These are phyloP conservation scores for Ophiostoma australiae DNA, from an alignment of 2,329 filamentous ascomycete species.

Conservation along the genomic window DNA sequence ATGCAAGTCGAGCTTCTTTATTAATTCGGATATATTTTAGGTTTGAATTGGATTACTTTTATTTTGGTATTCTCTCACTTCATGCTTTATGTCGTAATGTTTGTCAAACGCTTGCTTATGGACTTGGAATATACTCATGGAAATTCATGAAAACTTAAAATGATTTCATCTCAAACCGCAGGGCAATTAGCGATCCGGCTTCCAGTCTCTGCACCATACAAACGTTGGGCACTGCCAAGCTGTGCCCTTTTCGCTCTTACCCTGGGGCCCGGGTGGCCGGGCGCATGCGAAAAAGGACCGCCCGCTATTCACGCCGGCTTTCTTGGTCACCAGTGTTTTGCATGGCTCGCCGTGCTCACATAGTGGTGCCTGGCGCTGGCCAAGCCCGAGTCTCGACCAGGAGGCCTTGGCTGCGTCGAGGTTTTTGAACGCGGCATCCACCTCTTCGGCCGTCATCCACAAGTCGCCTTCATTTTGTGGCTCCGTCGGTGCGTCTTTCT, in stretches of 20 bases:
- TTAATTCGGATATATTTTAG: neutral
- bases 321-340: constrained; percentile 78
- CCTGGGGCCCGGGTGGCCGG: constrained; percentile 76
- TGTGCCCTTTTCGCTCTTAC: constrained; percentile 75
- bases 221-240: constrained; percentile 88
- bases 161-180: neutral
- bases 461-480: constrained; percentile 25
- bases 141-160: neutral
- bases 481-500: neutral
- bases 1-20: neutral
- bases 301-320: constrained; percentile 76
- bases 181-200: constrained; percentile 26
- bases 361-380: constrained; percentile 52
- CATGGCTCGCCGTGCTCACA: constrained; percentile 91
- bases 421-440: constrained; percentile 59
- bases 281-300: constrained; percentile 60
- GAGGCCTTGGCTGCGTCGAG: constrained; percentile 74
- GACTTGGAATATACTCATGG: neutral
- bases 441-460: constrained; percentile 36
- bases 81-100: neutral
- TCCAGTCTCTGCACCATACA: constrained; percentile 63
- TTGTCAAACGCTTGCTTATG: neutral
- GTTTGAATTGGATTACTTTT: neutral
- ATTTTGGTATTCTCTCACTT: constrained; percentile 64
- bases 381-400: constrained; percentile 78